These are phyloP conservation scores for Triticum monococcum DNA, from an alignment of 176 grass and related monocot species.

Conservation along the genomic window DNA sequence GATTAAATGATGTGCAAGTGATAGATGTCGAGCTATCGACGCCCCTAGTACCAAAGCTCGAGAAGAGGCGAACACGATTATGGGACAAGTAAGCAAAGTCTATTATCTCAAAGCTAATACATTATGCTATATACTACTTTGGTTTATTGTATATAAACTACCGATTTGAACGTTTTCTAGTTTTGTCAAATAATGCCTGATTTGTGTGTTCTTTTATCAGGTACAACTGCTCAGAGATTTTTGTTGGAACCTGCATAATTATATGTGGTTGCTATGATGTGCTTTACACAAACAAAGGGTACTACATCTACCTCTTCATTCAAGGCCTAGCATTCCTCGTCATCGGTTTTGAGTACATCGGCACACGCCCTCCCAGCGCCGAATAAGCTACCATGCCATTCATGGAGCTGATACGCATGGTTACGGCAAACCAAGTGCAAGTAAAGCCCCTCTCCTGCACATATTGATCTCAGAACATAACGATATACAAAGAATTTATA, in stretches of 20 bases:
- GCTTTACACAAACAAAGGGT: slow-evolving; percentile 58
- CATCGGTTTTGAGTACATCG: slow-evolving; percentile 68
- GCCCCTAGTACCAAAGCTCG: slow-evolving; percentile 38
- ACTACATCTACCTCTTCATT: slow-evolving; percentile 74
- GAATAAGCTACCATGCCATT: slow-evolving; percentile 26
- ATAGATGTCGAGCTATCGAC: slow-evolving; percentile 47
- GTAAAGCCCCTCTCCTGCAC: slow-evolving; percentile 11
- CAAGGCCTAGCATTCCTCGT: slow-evolving; percentile 76
- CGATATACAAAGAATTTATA: background rate
- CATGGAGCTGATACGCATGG: background rate
- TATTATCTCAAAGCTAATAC: background rate
- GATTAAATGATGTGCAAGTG: slow-evolving; percentile 39
- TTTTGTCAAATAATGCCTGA: slow-evolving; percentile 16
- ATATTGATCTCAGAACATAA: background rate
- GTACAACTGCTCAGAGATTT: slow-evolving; percentile 68
- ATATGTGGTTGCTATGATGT: slow-evolving; percentile 71
- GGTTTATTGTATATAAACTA: background rate
- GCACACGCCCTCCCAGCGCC: slow-evolving; percentile 42
- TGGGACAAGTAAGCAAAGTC: slow-evolving; percentile 53
- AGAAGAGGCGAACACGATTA: slow-evolving; percentile 49
- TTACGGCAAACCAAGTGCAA: background rate
- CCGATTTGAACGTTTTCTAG: background rate
- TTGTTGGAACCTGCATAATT: slow-evolving; percentile 58
- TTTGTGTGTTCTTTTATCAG: slow-evolving; percentile 34
- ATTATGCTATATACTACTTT: background rate